These are phyloP conservation scores for Sporisorium reilianum DNA, from an alignment of 1,284 basidiomycete genomes.

Conservation along the genomic window DNA sequence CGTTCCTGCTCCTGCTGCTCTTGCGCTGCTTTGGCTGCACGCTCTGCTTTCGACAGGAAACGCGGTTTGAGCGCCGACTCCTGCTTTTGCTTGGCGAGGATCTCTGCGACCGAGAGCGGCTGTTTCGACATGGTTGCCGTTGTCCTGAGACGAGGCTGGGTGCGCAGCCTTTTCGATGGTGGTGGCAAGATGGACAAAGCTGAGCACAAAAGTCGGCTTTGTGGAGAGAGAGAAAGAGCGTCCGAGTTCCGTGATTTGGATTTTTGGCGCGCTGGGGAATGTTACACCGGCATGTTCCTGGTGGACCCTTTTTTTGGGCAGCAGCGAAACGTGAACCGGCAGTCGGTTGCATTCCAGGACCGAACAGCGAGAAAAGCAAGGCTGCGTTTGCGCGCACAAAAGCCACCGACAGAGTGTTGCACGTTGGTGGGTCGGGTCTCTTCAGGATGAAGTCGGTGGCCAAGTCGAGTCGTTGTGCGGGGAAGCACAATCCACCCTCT, in stretches of 20 bases:
- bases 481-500: too few species aligned
- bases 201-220: background rate
- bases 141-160: background rate
- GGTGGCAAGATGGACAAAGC: background rate
- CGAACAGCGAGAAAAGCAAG: too few species aligned
- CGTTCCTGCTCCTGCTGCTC: conserved; percentile 36
- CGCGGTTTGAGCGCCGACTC: conserved; percentile 53
- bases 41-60: conserved; percentile 62
- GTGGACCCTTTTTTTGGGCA: too few species aligned
- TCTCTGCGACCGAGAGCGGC: conserved; percentile 60
- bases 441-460: too few species aligned
- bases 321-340: background rate
- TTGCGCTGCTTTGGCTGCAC: conserved; percentile 49
- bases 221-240: conserved; percentile 2
- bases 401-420: too few species aligned
- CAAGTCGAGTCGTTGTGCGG: too few species aligned
- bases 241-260: conserved; percentile 7
- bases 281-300: background rate
- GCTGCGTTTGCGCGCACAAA: too few species aligned
- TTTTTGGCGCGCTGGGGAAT: background rate
- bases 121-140: conserved; percentile 33
- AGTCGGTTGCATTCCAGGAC: conserved; percentile 12
- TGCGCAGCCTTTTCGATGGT: background rate
- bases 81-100: conserved; percentile 55
- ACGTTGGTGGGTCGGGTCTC: too few species aligned